These are phyloP conservation scores for Lepidium africanum DNA, from an alignment of 345 rosid genomes.

Conservation along the genomic window DNA sequence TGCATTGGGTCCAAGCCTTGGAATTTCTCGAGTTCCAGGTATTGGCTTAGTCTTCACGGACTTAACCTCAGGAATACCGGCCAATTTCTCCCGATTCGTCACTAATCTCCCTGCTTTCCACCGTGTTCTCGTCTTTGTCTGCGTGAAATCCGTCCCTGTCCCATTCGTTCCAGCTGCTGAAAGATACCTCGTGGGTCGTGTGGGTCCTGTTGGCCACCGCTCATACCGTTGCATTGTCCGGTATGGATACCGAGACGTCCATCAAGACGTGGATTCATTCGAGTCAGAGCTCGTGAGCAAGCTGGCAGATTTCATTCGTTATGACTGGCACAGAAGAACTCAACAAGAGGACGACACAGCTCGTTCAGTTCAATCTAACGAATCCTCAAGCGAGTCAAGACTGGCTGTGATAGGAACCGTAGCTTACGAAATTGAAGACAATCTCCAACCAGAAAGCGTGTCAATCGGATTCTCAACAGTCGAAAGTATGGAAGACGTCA, in stretches of 20 bases:
- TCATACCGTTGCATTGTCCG: conserved; percentile 90
- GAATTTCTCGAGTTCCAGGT: conserved; percentile 89
- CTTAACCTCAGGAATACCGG: conserved; percentile 91
- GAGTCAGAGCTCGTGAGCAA: conserved; percentile 63
- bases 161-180: conserved; percentile 85
- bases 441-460: conserved; percentile 55
- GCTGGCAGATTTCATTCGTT: conserved; percentile 68
- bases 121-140: conserved; percentile 79
- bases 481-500: conserved; percentile 55
- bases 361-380: conserved; percentile 33
- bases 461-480: conserved; percentile 63
- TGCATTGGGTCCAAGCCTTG: conserved; percentile 86
- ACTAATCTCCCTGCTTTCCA: conserved; percentile 99
- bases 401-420: conserved; percentile 75
- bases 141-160: conserved; percentile 91
- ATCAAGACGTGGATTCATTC: conserved; percentile 84
- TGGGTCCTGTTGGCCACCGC: conserved; percentile 77
- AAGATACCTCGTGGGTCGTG: conserved; percentile 91
- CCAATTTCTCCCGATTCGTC: conserved; percentile 95
- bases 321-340: conserved; percentile 51
- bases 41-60: conserved; percentile 92
- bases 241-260: conserved; percentile 93
- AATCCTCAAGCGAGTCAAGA: conserved; percentile 56
- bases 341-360: conserved; percentile 32
- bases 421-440: conserved; percentile 56